Conservation (phyloP, 1,139 yeast species). For the Ashbya aceris region DNA sequence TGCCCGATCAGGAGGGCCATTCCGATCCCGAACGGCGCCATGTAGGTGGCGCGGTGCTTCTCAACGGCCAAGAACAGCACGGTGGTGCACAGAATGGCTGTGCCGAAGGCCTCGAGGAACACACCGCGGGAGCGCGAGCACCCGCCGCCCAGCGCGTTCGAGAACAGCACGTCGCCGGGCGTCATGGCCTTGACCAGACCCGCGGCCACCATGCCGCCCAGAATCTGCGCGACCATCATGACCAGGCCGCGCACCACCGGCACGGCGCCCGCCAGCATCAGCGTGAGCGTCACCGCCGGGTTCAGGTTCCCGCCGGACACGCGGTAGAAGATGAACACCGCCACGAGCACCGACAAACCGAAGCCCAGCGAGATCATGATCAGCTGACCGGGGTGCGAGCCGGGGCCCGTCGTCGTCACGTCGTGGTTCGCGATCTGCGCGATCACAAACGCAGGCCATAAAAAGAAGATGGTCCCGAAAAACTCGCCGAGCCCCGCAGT, state of each 20-base stretch:
- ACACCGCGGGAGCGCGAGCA: conserved; percentile 67
- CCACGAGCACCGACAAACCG: conserved; percentile 77
- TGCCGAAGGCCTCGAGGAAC: conserved; percentile 77
- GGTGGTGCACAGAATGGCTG: conserved; percentile 61
- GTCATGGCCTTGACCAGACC: conserved; percentile 85
- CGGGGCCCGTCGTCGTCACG: conserved; percentile 35
- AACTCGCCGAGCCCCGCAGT: conserved; percentile 59
- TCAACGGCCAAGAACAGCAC: conserved; percentile 82
- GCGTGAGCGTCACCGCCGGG: conserved; percentile 77
- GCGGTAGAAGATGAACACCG: conserved; percentile 65
- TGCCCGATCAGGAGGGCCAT: conserved; percentile 75
- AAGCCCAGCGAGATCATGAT: conserved; percentile 81
- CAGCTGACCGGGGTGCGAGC: conserved; percentile 58
- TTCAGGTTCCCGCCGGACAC: conserved; percentile 86
- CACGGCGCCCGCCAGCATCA: conserved; percentile 62
- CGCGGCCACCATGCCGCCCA: conserved; percentile 90
- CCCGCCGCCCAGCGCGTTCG: conserved; percentile 67
- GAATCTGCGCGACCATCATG: conserved; percentile 58
- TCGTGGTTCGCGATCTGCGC: conserved; percentile 79
- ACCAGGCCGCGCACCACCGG: conserved; percentile 63
- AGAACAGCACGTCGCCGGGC: conserved; percentile 68
- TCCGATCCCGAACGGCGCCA: conserved; percentile 83
- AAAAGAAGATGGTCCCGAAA: conserved; percentile 76
- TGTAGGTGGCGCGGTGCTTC: conserved; percentile 62
- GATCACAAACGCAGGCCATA: conserved; percentile 74